Percentiles rank a stretch among this genome's conserved stretches.
These are phyloP conservation scores for Hygrophorus pudorinus DNA, from an alignment of 768 basidiomycete species.

Conservation along the genomic window DNA sequence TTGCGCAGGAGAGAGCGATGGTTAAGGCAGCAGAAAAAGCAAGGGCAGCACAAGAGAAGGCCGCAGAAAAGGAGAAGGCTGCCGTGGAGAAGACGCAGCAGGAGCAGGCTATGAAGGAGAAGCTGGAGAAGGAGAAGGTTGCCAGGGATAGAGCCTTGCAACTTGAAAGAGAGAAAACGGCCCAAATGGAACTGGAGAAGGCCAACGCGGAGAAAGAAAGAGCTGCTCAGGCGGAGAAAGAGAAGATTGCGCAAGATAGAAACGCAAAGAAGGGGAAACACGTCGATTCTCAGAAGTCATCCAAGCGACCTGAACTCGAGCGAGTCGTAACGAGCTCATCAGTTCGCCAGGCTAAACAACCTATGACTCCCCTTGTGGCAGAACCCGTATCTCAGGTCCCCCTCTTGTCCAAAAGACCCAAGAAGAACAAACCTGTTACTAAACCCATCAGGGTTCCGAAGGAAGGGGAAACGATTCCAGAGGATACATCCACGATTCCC, in stretches of 20 bases:
- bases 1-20: constrained; percentile 49
- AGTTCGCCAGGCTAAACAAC: constrained; percentile 2
- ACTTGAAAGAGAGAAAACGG: constrained; percentile 24
- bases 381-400: constrained; percentile 53
- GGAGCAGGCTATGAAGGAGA: constrained; percentile 29
- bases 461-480: constrained; percentile 39
- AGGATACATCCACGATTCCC: constrained; percentile 32
- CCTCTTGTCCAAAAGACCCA: constrained; percentile 73
- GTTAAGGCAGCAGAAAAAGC: constrained; percentile 45
- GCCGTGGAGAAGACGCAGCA: constrained; percentile 28
- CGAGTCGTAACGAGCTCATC: not conserved
- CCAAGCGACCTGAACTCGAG: constrained; percentile 11
- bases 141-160: constrained; percentile 29
- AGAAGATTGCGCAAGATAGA: constrained; percentile 7
- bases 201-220: constrained; percentile 17
- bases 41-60: constrained; percentile 43
- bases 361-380: constrained; percentile 9
- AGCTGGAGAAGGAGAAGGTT: constrained; percentile 25
- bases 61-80: constrained; percentile 40
- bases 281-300: constrained; percentile 13
- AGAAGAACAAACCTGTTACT: constrained; percentile 63
- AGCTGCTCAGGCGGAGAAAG: constrained; percentile 11
- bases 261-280: constrained; percentile 2
- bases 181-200: constrained; percentile 25
- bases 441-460: constrained; percentile 48